Evolutionary conservation across 1,284 basidiomycete genomes (phyloP), one percentile per base, ranked within the genome.

Genomic region (Ceratobasidium sp.): DNA sequence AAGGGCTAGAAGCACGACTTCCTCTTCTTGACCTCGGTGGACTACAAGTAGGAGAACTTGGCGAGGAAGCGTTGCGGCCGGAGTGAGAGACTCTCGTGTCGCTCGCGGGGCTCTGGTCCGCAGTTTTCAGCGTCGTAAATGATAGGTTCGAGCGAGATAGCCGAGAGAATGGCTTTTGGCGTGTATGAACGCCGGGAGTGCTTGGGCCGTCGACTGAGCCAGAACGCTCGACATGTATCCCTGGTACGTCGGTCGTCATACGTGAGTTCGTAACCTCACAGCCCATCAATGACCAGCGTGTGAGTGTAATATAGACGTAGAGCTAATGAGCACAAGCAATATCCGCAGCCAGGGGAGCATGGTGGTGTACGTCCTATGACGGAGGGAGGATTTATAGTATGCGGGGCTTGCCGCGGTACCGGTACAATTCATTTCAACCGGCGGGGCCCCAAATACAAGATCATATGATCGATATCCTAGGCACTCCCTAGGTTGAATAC

Each of bases 1-100:
- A 21, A 13, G 61, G 61, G 47, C 64, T 67, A 18, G 49, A 26
- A 23, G 54, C 66, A 13, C 66, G 54, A 58, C 66, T 70, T 14
- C 43, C 21, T 23, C 30, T 28, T 58, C 66, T 44, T 8, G 66
- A 70, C 26, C 66, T 52, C 2, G 66, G 54, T 30, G 66, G 43
- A 47, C 66, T 67, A 41, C 18, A 21, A 18, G 21, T 59, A 9
- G 57, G 57, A 23, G 57, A 59, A n/a, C 13, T 59, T 9, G 35
- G 57, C 7, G 38, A n/a, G 6, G 21, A 35, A 9, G 13, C 54
- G 9, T 57, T 32, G 13, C 14, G 30, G 16, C 46, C 23, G 1
- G 23, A 3, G 50, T 54, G 6, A 18, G 23, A 54, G 50, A 14
- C 38, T 26, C 35, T 16, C 14, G 3, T 43, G 38, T n/a, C 26